These are phyloP conservation scores for Penicillium brasilianum DNA, from an alignment of 2,329 filamentous ascomycete species.

Conservation along the genomic window DNA sequence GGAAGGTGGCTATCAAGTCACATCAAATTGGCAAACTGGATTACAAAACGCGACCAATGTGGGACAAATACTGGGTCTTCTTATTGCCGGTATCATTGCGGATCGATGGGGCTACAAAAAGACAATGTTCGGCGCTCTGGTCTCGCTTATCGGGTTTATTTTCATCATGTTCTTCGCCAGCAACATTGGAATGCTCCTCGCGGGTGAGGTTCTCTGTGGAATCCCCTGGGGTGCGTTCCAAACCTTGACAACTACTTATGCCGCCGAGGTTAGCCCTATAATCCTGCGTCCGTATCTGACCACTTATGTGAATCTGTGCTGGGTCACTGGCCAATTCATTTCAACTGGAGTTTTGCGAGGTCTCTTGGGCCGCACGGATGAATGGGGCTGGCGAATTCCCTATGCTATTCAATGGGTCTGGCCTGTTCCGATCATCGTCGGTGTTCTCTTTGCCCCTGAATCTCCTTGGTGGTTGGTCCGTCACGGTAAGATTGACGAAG, in stretches of 20 bases:
- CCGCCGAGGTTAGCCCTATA: neutral
- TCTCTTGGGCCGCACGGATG: neutral
- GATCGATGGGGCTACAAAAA: neutral
- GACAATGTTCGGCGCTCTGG: neutral
- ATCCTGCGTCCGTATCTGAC: neutral
- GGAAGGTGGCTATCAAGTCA: neutral
- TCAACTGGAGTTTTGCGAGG: neutral
- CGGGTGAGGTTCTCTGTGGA: neutral
- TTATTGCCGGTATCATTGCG: neutral
- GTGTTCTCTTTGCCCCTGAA: neutral
- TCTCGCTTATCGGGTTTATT: neutral
- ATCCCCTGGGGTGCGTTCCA: neutral
- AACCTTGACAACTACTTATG: neutral
- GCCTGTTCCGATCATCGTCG: neutral
- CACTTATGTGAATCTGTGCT: neutral
- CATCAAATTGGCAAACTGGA: neutral
- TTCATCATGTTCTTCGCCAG: neutral
- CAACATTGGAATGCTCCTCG: neutral
- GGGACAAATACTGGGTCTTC: neutral
- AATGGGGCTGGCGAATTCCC: neutral
- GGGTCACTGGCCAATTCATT: neutral
- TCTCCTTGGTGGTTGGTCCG: neutral
- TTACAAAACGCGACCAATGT: neutral
- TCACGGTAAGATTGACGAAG: neutral
- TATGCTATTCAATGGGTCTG: neutral